phyloP scores from a whole-genome alignment of 1,284 basidiomycete species.

The Irpex lacteus region DNA sequence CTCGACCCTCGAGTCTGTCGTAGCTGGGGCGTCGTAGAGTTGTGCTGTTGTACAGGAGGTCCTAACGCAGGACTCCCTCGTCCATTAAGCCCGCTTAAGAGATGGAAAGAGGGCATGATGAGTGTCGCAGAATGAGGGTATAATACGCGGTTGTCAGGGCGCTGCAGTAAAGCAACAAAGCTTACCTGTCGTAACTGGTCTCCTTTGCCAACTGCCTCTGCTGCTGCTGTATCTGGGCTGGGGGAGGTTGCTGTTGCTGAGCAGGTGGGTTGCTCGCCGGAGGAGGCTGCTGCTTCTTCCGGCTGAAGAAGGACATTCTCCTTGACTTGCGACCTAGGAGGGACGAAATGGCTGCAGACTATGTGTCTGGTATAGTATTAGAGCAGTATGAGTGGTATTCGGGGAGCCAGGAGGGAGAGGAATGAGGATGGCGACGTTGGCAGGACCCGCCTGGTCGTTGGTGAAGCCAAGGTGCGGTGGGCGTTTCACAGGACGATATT shows the following conservation, averaged over 20 bases:
- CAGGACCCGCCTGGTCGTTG: slow-evolving; percentile 27
- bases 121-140: slow-evolving; percentile 9
- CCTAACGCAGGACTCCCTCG: slow-evolving; percentile 29
- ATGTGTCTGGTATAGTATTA: slow-evolving; percentile 10
- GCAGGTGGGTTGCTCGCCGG: slow-evolving; percentile 51
- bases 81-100: slow-evolving; percentile 29
- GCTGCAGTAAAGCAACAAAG: slow-evolving; percentile 8
- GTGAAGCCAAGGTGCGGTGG: slow-evolving; percentile 5
- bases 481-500: background rate
- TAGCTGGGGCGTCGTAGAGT: slow-evolving; percentile 22
- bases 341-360: slow-evolving; percentile 50
- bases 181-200: slow-evolving; percentile 32
- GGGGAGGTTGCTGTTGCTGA: slow-evolving; percentile 39
- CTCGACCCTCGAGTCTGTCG: slow-evolving; percentile 20
- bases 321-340: slow-evolving; percentile 51
- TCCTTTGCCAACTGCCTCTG: slow-evolving; percentile 31
- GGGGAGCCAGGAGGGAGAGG: slow-evolving; percentile 11
- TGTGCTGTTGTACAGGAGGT: slow-evolving; percentile 20
- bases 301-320: slow-evolving; percentile 88
- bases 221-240: slow-evolving; percentile 25
- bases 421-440: slow-evolving; percentile 15
- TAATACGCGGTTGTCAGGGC: slow-evolving; percentile 11
- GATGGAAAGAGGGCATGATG: slow-evolving; percentile 17
- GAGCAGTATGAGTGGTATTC: slow-evolving; percentile 8
- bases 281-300: slow-evolving; percentile 65